Evolutionary conservation across 2,329 filamentous ascomycete species (phyloP), one percentile per base, ranked within the genome.

Genomic region (Magnaporthiopsis poae): DNA sequence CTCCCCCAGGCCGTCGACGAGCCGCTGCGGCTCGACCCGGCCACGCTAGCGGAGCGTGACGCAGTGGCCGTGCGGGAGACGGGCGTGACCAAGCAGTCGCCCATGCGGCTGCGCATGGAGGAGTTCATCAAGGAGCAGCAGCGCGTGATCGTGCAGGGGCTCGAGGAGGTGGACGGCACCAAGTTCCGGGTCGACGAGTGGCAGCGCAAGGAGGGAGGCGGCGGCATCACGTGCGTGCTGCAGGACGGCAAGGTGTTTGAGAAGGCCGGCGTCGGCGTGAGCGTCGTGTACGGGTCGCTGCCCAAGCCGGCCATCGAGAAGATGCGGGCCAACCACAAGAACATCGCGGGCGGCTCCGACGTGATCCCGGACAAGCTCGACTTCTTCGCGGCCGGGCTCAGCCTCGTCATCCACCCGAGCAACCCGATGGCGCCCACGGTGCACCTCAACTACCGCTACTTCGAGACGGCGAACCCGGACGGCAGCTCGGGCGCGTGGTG

Each of bases 371-470:
- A 96, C 64, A 90, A 88, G 61, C 82, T 99, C 68, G 91, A 93
- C 73, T 99, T 98, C 84, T 99, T 98, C 76, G 95, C 94, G 27
- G 90, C 94, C 1, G 95, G 95, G 5, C 82, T 99, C 65, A 96
- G 92, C 74, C 84, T 99, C 77, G 94, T 99, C 33, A 82, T 98
- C 65, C 95, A 99, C 77, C 95, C 95, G 1, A 84, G 87, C 72
- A 99, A 99, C 78, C 95, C 95, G 63, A 96, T 96, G 89, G 94
- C 94, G 9, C 95, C 95, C 0, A 99, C 95, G 0, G 95, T 99
- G 25, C 95, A 99, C 77, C 84, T 99, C 72, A 99, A 99, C 82
- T 98, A 98, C 82, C 88, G 95, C 67, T 99, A 99, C 80, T 99
- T 99, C 75, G 95, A 99, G 81, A 99, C 95, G 1, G 90, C 91